Percentiles rank a stretch among this genome's conserved stretches.
Conservation (phyloP, 208 protist species). For the Balamuthia mandrillaris region DNA sequence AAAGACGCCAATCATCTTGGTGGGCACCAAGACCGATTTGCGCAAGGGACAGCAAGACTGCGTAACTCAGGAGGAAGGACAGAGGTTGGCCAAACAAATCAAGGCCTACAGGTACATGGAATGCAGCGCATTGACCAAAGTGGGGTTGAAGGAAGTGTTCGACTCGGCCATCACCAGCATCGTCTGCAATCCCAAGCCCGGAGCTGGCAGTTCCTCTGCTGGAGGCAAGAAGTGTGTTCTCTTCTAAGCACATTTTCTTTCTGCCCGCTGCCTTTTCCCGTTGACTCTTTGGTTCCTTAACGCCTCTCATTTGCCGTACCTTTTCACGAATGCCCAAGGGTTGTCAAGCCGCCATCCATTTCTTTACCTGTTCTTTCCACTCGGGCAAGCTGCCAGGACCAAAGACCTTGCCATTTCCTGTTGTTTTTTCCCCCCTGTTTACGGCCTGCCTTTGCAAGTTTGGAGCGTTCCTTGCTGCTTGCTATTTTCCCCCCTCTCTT, state of each 20-base stretch:
- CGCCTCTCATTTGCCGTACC: too few relatives aligned
- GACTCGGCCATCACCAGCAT: slow-evolving; percentile 41
- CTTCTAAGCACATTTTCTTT: slow-evolving; percentile 19
- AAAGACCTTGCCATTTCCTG: too few relatives aligned
- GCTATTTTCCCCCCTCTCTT: too few relatives aligned
- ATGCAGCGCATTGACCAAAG: slow-evolving; percentile 15
- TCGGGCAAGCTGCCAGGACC: too few relatives aligned
- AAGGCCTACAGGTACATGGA: slow-evolving; percentile 40
- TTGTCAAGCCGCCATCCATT: too few relatives aligned
- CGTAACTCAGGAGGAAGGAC: slow-evolving; percentile 24
- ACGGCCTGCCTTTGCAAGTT: too few relatives aligned
- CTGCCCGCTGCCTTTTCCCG: too few relatives aligned
- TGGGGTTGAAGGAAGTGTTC: slow-evolving; percentile 34
- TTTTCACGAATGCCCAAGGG: too few relatives aligned
- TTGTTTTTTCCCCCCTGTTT: too few relatives aligned
- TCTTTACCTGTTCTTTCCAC: too few relatives aligned
- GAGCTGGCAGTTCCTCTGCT: neutral
- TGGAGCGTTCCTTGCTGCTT: too few relatives aligned
- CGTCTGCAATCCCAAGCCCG: slow-evolving; percentile 29
- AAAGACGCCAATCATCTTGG: slow-evolving; percentile 38
- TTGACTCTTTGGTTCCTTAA: too few relatives aligned
- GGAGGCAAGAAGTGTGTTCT: slow-evolving; percentile 35
- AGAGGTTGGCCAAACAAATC: slow-evolving; percentile 38
- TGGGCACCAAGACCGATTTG: slow-evolving; percentile 44
- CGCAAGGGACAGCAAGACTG: slow-evolving; percentile 20